These are phyloP conservation scores for Xylariaceae sp. DNA, from an alignment of 2,329 filamentous ascomycete genomes.

Conservation along the genomic window DNA sequence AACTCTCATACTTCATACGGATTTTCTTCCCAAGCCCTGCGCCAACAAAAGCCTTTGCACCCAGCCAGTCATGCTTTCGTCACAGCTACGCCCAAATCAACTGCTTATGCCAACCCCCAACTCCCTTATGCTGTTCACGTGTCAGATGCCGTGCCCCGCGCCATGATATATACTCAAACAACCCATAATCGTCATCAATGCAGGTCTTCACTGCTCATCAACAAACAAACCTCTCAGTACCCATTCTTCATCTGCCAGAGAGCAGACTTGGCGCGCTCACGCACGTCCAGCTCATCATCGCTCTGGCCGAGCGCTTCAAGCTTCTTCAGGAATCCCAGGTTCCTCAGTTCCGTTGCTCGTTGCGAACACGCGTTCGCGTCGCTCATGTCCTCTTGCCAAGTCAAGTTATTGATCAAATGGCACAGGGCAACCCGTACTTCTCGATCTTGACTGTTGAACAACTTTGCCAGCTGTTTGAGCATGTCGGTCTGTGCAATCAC, in stretches of 20 bases:
- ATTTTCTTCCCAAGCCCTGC: no score
- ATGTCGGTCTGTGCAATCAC: slow-evolving; percentile 73
- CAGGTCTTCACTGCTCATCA: background rate
- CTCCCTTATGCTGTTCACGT: slow-evolving; percentile 8
- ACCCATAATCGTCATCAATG: slow-evolving; percentile 1
- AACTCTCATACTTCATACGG: no score
- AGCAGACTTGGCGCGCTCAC: slow-evolving; percentile 77
- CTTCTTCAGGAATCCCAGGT: slow-evolving; percentile 64
- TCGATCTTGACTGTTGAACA: slow-evolving; percentile 67
- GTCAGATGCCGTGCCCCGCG: background rate
- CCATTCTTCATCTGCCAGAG: slow-evolving; percentile 61
- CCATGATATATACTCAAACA: slow-evolving; percentile 4
- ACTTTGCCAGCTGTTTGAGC: slow-evolving; percentile 64
- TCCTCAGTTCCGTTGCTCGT: slow-evolving; percentile 63
- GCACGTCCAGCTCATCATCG: slow-evolving; percentile 75
- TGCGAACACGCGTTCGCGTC: slow-evolving; percentile 62
- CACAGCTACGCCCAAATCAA: slow-evolving; percentile 3
- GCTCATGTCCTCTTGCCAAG: slow-evolving; percentile 69
- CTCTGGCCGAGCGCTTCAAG: slow-evolving; percentile 55
- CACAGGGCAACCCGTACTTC: slow-evolving; percentile 74
- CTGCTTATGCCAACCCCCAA: slow-evolving; percentile 10
- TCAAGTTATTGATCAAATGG: slow-evolving; percentile 80
- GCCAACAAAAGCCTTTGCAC: slow-evolving; percentile 3
- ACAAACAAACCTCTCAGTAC: slow-evolving; percentile 10
- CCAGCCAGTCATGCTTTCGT: slow-evolving; percentile 12